Evolutionary conservation across 169 alveolate genomes (phyloP), one percentile per base, ranked within the genome.

Genomic region (Babesia sp.): DNA sequence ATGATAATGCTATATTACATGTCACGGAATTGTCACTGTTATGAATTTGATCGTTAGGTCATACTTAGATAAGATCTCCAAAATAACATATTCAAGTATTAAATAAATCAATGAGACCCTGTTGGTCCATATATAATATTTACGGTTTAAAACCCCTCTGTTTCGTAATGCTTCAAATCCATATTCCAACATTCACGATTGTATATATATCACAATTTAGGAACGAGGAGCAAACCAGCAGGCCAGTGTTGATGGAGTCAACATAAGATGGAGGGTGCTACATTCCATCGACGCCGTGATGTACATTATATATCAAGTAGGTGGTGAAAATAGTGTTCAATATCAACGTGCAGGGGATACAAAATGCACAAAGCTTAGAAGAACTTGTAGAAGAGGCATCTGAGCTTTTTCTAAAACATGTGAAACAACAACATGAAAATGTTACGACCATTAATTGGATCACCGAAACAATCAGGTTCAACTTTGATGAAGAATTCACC

Each of bases 171-270:
- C n/a, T n/a, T n/a, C n/a, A n/a, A n/a, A n/a, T n/a, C n/a, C n/a
- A n/a, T n/a, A n/a, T n/a, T n/a, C n/a, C n/a, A n/a, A n/a, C n/a
- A n/a, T n/a, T n/a, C n/a, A n/a, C n/a, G n/a, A n/a, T n/a, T n/a
- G n/a, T n/a, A n/a, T n/a, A n/a, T n/a, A n/a, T n/a, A n/a, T n/a
- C 56, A 20, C 20, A 18, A 18, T 20, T 20, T 14, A 79, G 87
- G 87, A 79, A 53, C 77, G 78, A 28, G 87, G 87, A 45, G 87
- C 46, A 2, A 74, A 61, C 33, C 73, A 68, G 37, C 56, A 79
- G 18, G 48, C 76, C 36, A 55, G 63, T 53, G 28, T 79, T 12
- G 83, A 79, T 16, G 83, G 87, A 18, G 45, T 79, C 39, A 74
- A 71, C 60, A 59, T 71, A 26, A 22, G 83, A 12, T 79, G 87